These are phyloP conservation scores for Phaeosphaeria sp. DNA, from an alignment of 2,329 filamentous ascomycete species.

Conservation along the genomic window DNA sequence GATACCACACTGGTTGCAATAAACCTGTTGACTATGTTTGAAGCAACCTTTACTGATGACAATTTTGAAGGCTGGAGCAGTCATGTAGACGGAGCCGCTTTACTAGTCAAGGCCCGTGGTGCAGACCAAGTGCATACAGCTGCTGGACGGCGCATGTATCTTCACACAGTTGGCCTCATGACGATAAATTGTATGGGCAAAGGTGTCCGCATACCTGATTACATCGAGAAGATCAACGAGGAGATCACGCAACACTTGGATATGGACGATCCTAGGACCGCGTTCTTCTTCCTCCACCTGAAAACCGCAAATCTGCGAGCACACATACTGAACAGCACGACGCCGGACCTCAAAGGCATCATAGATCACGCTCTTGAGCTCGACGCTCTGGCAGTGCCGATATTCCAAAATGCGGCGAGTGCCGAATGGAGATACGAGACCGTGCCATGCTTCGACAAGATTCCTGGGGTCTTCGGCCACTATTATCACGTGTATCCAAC, in stretches of 20 bases:
- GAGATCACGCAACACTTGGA: slow-evolving; percentile 30
- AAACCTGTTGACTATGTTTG: slow-evolving; percentile 42
- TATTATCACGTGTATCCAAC: slow-evolving; percentile 42
- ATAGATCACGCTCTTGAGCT: slow-evolving; percentile 35
- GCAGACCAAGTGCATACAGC: slow-evolving; percentile 33
- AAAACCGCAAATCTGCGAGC: slow-evolving; percentile 36
- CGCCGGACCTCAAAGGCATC: slow-evolving; percentile 26
- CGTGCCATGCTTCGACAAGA: slow-evolving; percentile 11
- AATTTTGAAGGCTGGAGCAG: slow-evolving; percentile 41
- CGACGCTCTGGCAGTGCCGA: slow-evolving; percentile 22
- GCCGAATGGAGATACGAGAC: slow-evolving; percentile 34
- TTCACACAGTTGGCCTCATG: slow-evolving; percentile 35
- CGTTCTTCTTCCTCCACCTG: slow-evolving; percentile 41
- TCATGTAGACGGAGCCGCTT: slow-evolving; percentile 46
- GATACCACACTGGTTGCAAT: slow-evolving; percentile 43
- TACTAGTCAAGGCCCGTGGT: slow-evolving; percentile 42
- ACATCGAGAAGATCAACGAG: slow-evolving; percentile 31
- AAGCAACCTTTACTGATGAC: slow-evolving; percentile 40
- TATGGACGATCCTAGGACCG: slow-evolving; percentile 27
- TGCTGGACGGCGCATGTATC: slow-evolving; percentile 41
- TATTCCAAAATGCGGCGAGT: slow-evolving; percentile 23
- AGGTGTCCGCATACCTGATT: slow-evolving; percentile 29
- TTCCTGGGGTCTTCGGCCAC: slow-evolving; percentile 27
- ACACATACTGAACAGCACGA: slow-evolving; percentile 22
- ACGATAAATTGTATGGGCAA: slow-evolving; percentile 40